Evolutionary conservation across 306 rosid species (phyloP), one percentile per base, ranked within the genome.

Genomic region (Ormosia semicastrata): DNA sequence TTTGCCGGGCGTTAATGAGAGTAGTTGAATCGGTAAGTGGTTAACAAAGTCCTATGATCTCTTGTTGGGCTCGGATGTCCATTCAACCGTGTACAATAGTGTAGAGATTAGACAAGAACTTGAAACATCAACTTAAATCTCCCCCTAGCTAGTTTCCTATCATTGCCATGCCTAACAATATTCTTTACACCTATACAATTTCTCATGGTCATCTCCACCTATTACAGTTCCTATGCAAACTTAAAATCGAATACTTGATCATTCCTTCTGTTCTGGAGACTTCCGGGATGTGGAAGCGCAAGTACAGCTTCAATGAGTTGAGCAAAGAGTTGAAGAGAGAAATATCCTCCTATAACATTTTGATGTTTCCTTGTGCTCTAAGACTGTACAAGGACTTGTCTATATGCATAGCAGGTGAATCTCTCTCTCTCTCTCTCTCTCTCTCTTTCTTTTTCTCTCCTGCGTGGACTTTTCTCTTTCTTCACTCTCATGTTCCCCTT

Each of bases 11-110:
- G 47, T 56, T 89, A 66, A 56, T 80, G 66, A 40, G 2, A 4
- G 53, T 18, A 3, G 77, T 89, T 76, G 89, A 84, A 80, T 80
- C 79, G 3, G 89, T 82, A 80, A 82, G 89, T 82, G 50, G 68
- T 50, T 71, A 24, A 36, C 53, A 69, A 30, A 8, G 49, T 54
- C 60, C 30, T 40, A 33, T 29, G 37, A 52, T 54, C 30, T 70
- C 14, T 29, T 52, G 33, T 36, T 40, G 44, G 44, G 7, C 44
- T 8, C 24, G 13, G 14, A 34, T 64, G 39, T 34, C 46, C 47
- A 44, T 62, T 63, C 72, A 33, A 47, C 4, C 14, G 2, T 8
- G 56, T 71, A 63, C 2, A 36, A 11, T 9, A 24, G 4, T 34
- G 49, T 58, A 37, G 9, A 46, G 30, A 40, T 10, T 46, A 9